Evolutionary conservation across 768 basidiomycete species (phyloP).

Genomic region (Chalciporus pseudorubinellus): DNA sequence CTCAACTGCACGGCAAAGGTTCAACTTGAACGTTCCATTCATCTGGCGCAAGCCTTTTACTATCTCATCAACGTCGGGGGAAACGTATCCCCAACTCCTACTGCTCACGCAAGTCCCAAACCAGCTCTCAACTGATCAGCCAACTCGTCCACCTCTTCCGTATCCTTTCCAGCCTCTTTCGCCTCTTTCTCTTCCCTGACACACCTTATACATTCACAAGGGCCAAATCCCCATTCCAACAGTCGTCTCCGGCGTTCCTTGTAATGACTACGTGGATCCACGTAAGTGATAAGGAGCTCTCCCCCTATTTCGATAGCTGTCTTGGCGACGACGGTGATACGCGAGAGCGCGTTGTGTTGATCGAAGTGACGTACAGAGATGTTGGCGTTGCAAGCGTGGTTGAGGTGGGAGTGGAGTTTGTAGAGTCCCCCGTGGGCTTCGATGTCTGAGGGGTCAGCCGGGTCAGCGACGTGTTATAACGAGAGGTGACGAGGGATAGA

Average conservation of each 20-base stretch:
- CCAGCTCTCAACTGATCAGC: slow-evolving; percentile 64
- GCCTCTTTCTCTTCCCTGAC: slow-evolving; percentile 48
- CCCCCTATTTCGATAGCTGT: slow-evolving; percentile 63
- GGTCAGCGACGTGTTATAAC: slow-evolving; percentile 1
- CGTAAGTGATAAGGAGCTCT: slow-evolving; percentile 78
- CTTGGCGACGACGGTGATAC: slow-evolving; percentile 74
- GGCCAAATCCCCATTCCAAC: slow-evolving; percentile 72
- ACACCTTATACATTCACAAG: slow-evolving; percentile 70
- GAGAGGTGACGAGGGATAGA: slow-evolving; percentile 13
- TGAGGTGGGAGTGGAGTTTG: slow-evolving; percentile 80
- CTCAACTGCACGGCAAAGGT: too few relatives aligned
- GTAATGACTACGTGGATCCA: slow-evolving; percentile 50
- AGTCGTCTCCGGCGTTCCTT: slow-evolving; percentile 51
- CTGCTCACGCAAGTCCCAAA: slow-evolving; percentile 48
- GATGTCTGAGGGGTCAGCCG: slow-evolving; percentile 46
- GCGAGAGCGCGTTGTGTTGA: slow-evolving; percentile 61
- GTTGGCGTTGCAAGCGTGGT: slow-evolving; percentile 83
- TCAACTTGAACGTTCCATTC: too few relatives aligned
- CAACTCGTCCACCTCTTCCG: slow-evolving; percentile 40
- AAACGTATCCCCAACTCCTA: not conserved
- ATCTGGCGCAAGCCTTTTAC: too few relatives aligned
- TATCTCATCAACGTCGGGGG: not conserved
- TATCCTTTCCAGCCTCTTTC: slow-evolving; percentile 6
- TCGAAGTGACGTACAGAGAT: slow-evolving; percentile 76
- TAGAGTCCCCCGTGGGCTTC: slow-evolving; percentile 89